Base-by-base conservation (phyloP, 371 early-diverging fungal species). In the Rhizopus stolonifer region DNA sequence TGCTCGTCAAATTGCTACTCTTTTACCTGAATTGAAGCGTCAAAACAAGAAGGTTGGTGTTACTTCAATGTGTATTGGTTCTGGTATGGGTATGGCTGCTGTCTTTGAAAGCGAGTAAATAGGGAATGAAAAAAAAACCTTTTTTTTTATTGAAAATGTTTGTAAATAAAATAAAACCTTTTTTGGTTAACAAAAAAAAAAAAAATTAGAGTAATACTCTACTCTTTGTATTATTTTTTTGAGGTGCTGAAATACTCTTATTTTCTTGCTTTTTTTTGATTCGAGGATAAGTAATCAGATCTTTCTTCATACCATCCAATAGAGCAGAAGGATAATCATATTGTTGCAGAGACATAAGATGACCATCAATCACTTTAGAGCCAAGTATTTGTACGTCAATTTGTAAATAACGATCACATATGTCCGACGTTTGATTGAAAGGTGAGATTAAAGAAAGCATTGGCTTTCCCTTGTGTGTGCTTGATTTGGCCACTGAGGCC, bases 71-170 rank as follows among this genome's bases (percentile, higher is more conserved):
- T 97, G 96, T 84, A 92, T 97, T 62, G 99, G 98, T 56, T 86
- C 90, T 52, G 98, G 98, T 57, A 94, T 94, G 93, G 99, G 99
- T 54, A 93, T 92, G 86, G 94, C 92, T 38, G 91, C 92, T 38
- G 84, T 97, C 54, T 87, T 94, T 57, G 94, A 91, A 79, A 82
- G 88, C 74, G 94, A 96, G 60, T 80, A 79, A 64, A 57, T 23
- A 23, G n/a, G 15, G 3, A 11, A 32, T 26, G n/a, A 25, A 15
- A 15, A 29, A 14, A 29, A 31, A 51, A 29, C n/a, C n/a, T n/a
- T n/a, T n/a, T 5, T 14, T 29, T 47, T 18, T 47, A 47, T 26
- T 18, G 17, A 14, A 18, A 10, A 29, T 46, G 21, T 36, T n/a
- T 22, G 11, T 39, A 39, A 50, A 50, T 19, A 38, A 50, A 2